Evolutionary conservation across 805 yeast species (phyloP).

Genomic region (Kurtzmaniella cleridarum): DNA sequence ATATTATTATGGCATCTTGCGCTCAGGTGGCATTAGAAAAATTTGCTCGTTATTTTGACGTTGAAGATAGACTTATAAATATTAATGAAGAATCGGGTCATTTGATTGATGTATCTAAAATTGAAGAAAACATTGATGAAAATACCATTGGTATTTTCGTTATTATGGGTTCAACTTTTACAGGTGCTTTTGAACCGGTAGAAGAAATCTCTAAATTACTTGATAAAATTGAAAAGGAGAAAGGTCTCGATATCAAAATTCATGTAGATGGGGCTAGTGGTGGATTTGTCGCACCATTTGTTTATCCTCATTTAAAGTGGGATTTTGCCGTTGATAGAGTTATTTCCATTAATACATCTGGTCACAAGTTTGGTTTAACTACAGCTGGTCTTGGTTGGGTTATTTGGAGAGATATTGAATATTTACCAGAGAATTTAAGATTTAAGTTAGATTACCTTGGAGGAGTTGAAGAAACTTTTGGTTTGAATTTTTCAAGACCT

Average conservation of each 20-base stretch:
- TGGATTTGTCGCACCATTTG: slow-evolving; percentile 82
- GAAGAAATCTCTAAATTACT: slow-evolving; percentile 54
- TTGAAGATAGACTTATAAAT: slow-evolving; percentile 72
- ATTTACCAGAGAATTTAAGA: slow-evolving; percentile 65
- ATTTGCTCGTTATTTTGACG: slow-evolving; percentile 91
- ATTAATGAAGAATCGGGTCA: slow-evolving; percentile 57
- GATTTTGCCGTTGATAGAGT: slow-evolving; percentile 78
- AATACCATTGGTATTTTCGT: slow-evolving; percentile 90
- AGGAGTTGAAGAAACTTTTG: slow-evolving; percentile 82
- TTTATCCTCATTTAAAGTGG: slow-evolving; percentile 74
- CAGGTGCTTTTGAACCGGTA: slow-evolving; percentile 87
- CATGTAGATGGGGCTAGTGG: slow-evolving; percentile 96
- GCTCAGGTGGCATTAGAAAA: slow-evolving; percentile 94
- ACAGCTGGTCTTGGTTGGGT: slow-evolving; percentile 94
- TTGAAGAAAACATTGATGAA: slow-evolving; percentile 71
- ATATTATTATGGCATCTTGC: slow-evolving; percentile 86
- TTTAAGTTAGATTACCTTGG: slow-evolving; percentile 83
- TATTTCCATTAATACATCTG: slow-evolving; percentile 80
- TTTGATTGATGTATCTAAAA: slow-evolving; percentile 54
- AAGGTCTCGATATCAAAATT: slow-evolving; percentile 67
- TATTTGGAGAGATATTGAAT: slow-evolving; percentile 62
- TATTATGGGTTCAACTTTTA: slow-evolving; percentile 85
- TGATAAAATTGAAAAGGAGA: slow-evolving; percentile 62
- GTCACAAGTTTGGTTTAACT: slow-evolving; percentile 88
- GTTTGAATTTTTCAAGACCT: slow-evolving; percentile 85